Base-by-base conservation (phyloP, 768 basidiomycete species). In the Mycena filopes region DNA sequence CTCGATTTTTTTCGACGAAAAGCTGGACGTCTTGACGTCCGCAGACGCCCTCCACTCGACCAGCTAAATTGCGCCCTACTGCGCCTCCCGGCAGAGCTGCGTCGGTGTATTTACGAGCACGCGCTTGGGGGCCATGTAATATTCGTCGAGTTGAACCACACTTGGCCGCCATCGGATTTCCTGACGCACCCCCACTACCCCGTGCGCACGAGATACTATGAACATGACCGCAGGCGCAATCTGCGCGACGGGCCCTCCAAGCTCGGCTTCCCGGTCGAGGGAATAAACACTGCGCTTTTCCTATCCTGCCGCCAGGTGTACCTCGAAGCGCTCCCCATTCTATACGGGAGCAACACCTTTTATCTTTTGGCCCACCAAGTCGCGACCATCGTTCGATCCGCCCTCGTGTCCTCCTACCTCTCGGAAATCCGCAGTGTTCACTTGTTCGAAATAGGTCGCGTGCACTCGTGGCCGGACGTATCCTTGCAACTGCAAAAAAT, bases 231-330 rank as follows among this genome's bases (percentile, higher is more conserved):
- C 6, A 26, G 8, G 26, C 47, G 29, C 4, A 10, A 49, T n/a
- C 53, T 23, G 26, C 18, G 25, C 53, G 21, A 41, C 38, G 29
- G 18, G 15, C 6, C 26, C 20, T 18, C 48, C 18, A 48, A n/a
- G 12, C 33, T 47, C 9, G 56, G 38, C 15, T 10, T 38, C 4
- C 31, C 25, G 18, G 38, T 38, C 10, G 36, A 41, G 18, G 8
- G 8, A 18, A 48, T 59, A 18, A 2, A 21, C 12, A 29, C 25
- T 13, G 31, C 45, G 6, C 31, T 66, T 11, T 48, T 66, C 1
- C 54, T 36, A 15, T 29, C 53, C 8, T 66, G 65, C 28, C 65
- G 65, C n/a, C 59, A 55, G 26, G 26, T 61, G 1, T 66, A 66
- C 28, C 40, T 56, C 33, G 58, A 60, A 49, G 58, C 65, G 15